Conservation (phyloP, 2,329 filamentous ascomycete species). For the Aspergillus flavus region DNA sequence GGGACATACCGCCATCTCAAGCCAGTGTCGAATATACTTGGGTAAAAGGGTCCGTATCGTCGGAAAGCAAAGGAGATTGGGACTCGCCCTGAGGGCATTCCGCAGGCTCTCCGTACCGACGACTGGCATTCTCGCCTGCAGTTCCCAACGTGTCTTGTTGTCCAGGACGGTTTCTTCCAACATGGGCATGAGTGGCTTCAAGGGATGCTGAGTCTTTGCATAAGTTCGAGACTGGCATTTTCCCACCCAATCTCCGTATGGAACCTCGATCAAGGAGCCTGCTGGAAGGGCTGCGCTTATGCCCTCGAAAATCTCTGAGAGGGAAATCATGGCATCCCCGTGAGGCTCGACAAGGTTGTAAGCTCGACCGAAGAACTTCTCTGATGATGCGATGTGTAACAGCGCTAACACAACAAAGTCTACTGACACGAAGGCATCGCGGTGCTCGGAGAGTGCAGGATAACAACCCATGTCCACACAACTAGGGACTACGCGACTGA, state of each 20-base stretch:
- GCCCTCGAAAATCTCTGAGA: not conserved
- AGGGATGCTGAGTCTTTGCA: not conserved
- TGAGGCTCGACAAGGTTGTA: slow-evolving; percentile 15
- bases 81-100: not conserved
- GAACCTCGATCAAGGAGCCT: not conserved
- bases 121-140: slow-evolving; percentile 4
- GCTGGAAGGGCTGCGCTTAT: not conserved
- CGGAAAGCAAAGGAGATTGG: not conserved
- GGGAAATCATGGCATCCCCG: not conserved
- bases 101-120: not conserved
- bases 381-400: slow-evolving; percentile 9
- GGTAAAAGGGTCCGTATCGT: not conserved
- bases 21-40: not conserved
- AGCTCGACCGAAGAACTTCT: slow-evolving; percentile 9
- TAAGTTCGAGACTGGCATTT: not conserved
- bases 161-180: not conserved
- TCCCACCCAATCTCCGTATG: not conserved
- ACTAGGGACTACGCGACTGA: slow-evolving; percentile 13
- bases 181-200: slow-evolving; percentile 3
- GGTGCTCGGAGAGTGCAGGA: slow-evolving; percentile 3
- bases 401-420: slow-evolving; percentile 14
- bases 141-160: slow-evolving; percentile 1
- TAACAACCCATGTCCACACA: slow-evolving; percentile 15
- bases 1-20: not conserved
- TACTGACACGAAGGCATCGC: slow-evolving; percentile 11